A percentile compares a stretch with the other conserved stretches of the same genome.
Conservation (phyloP, 2,329 filamentous ascomycete genomes). For the Cadophora luteo-olivacea region DNA sequence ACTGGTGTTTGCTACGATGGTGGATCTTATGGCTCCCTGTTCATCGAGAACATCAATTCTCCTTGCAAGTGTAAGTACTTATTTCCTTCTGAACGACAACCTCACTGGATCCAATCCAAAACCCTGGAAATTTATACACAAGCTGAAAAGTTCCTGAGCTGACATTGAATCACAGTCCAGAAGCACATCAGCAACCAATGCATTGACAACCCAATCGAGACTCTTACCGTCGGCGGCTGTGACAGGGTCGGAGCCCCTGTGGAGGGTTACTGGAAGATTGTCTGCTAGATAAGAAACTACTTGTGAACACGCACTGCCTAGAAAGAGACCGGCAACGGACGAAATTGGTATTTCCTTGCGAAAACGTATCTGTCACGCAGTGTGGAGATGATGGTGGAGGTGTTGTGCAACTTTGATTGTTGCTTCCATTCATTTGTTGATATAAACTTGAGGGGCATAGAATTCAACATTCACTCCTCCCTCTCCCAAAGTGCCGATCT, state of each 20-base stretch:
- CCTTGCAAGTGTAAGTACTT: no score
- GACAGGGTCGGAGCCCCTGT: not conserved
- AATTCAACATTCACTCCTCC: not conserved
- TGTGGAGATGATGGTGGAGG: not conserved
- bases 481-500: not conserved
- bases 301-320: not conserved
- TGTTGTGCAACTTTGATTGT: not conserved
- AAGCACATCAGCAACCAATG: not conserved
- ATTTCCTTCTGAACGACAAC: no score
- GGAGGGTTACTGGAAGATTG: not conserved
- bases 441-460: not conserved
- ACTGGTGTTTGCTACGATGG: no score
- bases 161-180: no score
- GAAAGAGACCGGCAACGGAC: not conserved
- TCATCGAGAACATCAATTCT: no score
- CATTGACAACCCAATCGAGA: not conserved
- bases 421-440: not conserved
- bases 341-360: not conserved
- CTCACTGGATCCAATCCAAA: no score
- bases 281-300: not conserved
- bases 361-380: not conserved
- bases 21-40: no score
- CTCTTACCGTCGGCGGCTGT: not conserved
- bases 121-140: no score
- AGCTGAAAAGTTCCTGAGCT: no score